Evolutionary conservation across 83 land plant species (phyloP).

Genomic region (Diphasiastrum complanatum): DNA sequence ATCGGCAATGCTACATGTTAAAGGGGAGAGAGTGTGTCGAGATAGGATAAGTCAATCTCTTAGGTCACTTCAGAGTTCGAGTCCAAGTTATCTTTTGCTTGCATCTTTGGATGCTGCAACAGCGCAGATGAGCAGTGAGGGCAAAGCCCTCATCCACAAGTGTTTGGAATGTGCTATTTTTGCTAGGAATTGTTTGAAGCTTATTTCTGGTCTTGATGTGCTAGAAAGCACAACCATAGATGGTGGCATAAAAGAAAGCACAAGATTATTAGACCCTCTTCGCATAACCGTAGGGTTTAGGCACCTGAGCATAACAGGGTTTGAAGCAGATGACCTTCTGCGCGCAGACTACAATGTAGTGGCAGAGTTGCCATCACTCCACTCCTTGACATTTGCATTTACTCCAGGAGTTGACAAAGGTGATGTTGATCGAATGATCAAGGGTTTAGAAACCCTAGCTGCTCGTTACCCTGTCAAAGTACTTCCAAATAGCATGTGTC

Average conservation of each 20-base stretch:
- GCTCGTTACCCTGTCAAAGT: neutral
- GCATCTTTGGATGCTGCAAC: constrained; percentile 89
- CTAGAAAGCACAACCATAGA: constrained; percentile 3
- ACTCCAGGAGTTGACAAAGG: constrained; percentile 54
- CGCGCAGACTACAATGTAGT: constrained; percentile 37
- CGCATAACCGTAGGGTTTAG: constrained; percentile 62
- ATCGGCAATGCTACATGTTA: constrained; percentile 85
- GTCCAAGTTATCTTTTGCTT: constrained; percentile 82
- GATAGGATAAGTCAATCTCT: constrained; percentile 53
- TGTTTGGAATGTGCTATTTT: constrained; percentile 14
- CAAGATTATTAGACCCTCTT: constrained; percentile 46
- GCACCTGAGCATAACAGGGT: constrained; percentile 66
- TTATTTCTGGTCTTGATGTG: constrained; percentile 16
- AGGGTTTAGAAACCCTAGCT: constrained; percentile 7
- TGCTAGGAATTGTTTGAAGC: constrained; percentile 13
- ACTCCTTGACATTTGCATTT: constrained; percentile 58
- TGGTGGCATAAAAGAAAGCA: neutral
- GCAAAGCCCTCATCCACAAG: constrained; percentile 1
- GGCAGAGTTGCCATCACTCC: constrained; percentile 58
- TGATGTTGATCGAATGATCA: constrained; percentile 38
- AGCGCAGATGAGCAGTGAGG: constrained; percentile 35
- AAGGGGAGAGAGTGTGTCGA: constrained; percentile 46
- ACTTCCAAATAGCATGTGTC: constrained; percentile 20
- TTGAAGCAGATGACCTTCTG: constrained; percentile 64
- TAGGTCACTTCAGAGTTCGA: constrained; percentile 78